phyloP scores from a whole-genome alignment of 2,329 filamentous ascomycete species.

The Hymenoscyphus fructigenus region DNA sequence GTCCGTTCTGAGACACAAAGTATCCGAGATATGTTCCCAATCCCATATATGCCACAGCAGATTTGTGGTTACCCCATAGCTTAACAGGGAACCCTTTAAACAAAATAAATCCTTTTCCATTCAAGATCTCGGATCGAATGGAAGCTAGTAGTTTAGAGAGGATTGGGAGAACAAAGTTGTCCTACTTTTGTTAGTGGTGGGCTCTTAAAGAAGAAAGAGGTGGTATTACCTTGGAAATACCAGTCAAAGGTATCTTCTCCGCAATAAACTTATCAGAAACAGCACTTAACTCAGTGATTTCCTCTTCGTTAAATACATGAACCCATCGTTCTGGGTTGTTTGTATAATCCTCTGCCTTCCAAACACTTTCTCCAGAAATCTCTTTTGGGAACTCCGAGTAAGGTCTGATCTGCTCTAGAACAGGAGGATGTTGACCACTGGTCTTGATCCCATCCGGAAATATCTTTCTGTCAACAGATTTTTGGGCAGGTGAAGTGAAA shows the following conservation, averaged over 20 bases:
- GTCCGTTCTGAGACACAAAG: slow-evolving; percentile 82
- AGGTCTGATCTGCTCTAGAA: slow-evolving; percentile 62
- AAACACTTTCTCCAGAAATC: slow-evolving; percentile 71
- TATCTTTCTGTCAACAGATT: slow-evolving; percentile 30
- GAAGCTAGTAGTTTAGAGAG: slow-evolving; percentile 53
- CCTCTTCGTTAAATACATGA: slow-evolving; percentile 64
- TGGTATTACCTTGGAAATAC: slow-evolving; percentile 58
- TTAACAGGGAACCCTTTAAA: slow-evolving; percentile 82
- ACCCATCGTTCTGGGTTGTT: slow-evolving; percentile 56
- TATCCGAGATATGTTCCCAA: slow-evolving; percentile 83
- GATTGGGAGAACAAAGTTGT: slow-evolving; percentile 60
- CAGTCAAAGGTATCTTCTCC: slow-evolving; percentile 65
- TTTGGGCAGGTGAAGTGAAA: slow-evolving; percentile 21
- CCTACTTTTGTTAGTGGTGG: slow-evolving; percentile 20
- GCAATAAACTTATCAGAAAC: slow-evolving; percentile 69
- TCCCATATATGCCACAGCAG: slow-evolving; percentile 87
- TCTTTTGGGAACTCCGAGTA: slow-evolving; percentile 70
- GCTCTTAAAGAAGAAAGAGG: neutral
- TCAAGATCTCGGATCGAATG: slow-evolving; percentile 65
- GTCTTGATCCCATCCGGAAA: slow-evolving; percentile 43
- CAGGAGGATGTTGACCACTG: slow-evolving; percentile 69
- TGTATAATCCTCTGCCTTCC: slow-evolving; percentile 50
- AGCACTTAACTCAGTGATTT: slow-evolving; percentile 64
- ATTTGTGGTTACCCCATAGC: slow-evolving; percentile 76
- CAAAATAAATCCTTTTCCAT: slow-evolving; percentile 86